A percentile compares a stretch with the other conserved stretches of the same genome.
phyloP scores from a whole-genome alignment of 495 filamentous ascomycete species.

The Hypoxylon lenormandii region DNA sequence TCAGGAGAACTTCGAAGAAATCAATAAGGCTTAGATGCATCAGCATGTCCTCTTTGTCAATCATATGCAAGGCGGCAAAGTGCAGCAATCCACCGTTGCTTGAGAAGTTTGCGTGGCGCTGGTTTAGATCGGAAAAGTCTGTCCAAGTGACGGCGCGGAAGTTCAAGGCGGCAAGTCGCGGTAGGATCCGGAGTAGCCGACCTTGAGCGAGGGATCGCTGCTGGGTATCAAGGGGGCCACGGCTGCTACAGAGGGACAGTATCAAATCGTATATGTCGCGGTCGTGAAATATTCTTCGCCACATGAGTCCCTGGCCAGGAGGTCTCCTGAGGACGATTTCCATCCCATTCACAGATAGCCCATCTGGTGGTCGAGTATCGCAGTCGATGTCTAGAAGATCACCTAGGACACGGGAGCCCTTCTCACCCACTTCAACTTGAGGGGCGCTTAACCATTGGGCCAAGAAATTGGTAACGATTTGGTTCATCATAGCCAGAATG shows the following conservation, averaged over 20 bases:
- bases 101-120: slow-evolving; percentile 58
- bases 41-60: slow-evolving; percentile 76
- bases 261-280: slow-evolving; percentile 73
- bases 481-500: slow-evolving; percentile 73
- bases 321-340: slow-evolving; percentile 55
- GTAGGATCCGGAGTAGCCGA: slow-evolving; percentile 76
- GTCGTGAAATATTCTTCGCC: slow-evolving; percentile 77
- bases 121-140: slow-evolving; percentile 71
- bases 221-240: slow-evolving; percentile 62
- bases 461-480: slow-evolving; percentile 71
- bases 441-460: slow-evolving; percentile 77
- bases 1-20: slow-evolving; percentile 76
- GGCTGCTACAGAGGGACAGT: slow-evolving; percentile 68
- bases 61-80: slow-evolving; percentile 79
- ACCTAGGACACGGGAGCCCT: slow-evolving; percentile 73
- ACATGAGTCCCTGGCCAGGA: slow-evolving; percentile 75
- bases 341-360: slow-evolving; percentile 38
- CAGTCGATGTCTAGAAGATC: slow-evolving; percentile 77
- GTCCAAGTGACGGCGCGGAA: slow-evolving; percentile 70
- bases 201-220: slow-evolving; percentile 83
- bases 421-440: slow-evolving; percentile 78
- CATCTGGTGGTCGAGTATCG: slow-evolving; percentile 62
- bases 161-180: slow-evolving; percentile 72
- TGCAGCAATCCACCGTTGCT: slow-evolving; percentile 72
- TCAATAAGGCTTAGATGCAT: slow-evolving; percentile 84